Evolutionary conservation across 2,329 filamentous ascomycete species (phyloP), one percentile per base, ranked within the genome.

Genomic region (Cadophora sp.): DNA sequence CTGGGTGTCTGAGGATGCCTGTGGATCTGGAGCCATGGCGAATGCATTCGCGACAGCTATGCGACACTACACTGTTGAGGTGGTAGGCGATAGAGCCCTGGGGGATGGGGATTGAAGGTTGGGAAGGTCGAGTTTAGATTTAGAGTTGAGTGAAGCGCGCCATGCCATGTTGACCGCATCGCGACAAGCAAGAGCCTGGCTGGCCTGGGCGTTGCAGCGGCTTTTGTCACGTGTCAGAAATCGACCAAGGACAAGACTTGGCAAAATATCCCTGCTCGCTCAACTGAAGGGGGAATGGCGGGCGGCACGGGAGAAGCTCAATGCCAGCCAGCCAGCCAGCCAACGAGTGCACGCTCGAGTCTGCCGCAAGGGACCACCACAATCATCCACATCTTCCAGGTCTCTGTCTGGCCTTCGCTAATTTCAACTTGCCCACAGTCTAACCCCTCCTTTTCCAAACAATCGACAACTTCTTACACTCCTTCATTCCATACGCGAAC

Each of bases 1-100:
- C 51, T 43, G 58, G 26, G 58, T 7, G 29, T 72, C 69, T 58
- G 73, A 64, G 58, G 73, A 72, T 64, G 72, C 62, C 68, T 74
- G 70, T 56, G 72, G 68, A 66, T 77, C 75, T 50, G 74, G 73
- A 71, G 77, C 74, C 77, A 79, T 79, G 60, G 69, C 70, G 67
- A 70, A 69, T 69, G 68, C 76, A 77, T 79, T 71, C 75, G 76
- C 73, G 72, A 75, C 69, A 46, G 64, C 58, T 40, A 66, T 67
- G 71, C 71, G 72, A 48, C 27, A 40, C 37, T 62, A 37, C 22
- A 50, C 37, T 62, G 26, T 59, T 62, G 29, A 64, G 50, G 48
- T 66, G 64, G 37, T 53, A 66, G 61, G 55, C 14, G 58, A 12
- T 37, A 14, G 31, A 59, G 31, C 55, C 55, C 55, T 59, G 55